phyloP scores from a whole-genome alignment of 2,329 filamentous ascomycete genomes.

The Lachnellula hyalina region DNA sequence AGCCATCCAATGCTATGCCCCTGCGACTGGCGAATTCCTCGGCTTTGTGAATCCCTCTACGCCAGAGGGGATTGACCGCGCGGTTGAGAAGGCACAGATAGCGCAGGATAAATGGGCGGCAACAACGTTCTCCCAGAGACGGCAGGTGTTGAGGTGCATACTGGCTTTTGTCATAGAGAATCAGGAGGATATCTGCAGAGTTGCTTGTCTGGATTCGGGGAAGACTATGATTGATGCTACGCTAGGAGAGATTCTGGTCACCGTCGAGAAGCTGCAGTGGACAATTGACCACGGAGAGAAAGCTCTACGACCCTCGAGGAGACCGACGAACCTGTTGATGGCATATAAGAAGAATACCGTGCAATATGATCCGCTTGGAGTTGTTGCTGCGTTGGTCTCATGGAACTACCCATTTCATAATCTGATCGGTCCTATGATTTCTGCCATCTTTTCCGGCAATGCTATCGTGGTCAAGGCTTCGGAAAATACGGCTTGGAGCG shows the following conservation, averaged over 20 bases:
- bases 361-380: conserved; percentile 84
- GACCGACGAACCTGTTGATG: conserved; percentile 90
- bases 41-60: conserved; percentile 75
- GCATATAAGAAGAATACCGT: conserved; percentile 92
- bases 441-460: conserved; percentile 85
- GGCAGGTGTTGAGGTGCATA: conserved; percentile 74
- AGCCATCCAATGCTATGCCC: conserved; percentile 78
- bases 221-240: conserved; percentile 95
- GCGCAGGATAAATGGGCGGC: conserved; percentile 74
- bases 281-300: conserved; percentile 85
- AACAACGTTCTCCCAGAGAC: conserved; percentile 72
- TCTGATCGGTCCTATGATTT: conserved; percentile 84
- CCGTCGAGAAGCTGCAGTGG: conserved; percentile 91
- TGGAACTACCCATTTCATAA: conserved; percentile 99
- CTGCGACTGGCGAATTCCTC: conserved; percentile 81
- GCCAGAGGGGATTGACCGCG: conserved; percentile 69
- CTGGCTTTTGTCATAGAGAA: conserved; percentile 81
- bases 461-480: conserved; percentile 89
- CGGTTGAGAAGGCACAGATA: conserved; percentile 64
- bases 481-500: conserved; percentile 93
- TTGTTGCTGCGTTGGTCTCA: conserved; percentile 86
- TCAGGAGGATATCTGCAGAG: conserved; percentile 77
- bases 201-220: conserved; percentile 86
- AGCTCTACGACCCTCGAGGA: conserved; percentile 63
- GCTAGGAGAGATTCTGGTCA: conserved; percentile 91